phyloP scores from a whole-genome alignment of 202 grass and related monocot species.

The Dendrocalamus latiflorus region DNA sequence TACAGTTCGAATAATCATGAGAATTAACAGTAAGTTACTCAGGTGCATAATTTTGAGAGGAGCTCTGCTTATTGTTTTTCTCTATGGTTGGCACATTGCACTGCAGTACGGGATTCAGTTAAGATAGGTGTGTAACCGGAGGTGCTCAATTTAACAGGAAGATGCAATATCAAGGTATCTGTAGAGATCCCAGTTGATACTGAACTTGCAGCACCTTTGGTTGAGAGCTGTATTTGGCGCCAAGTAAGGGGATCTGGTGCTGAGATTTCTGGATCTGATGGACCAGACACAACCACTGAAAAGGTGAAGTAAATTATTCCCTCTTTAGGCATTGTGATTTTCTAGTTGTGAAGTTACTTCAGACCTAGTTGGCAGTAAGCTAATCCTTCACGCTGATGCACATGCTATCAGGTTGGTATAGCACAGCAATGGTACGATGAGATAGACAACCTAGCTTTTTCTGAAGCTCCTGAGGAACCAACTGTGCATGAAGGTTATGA shows the following conservation, averaged over 20 bases:
- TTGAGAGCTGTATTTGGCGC: slow-evolving; percentile 58
- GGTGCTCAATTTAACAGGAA: slow-evolving; percentile 53
- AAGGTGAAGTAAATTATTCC: slow-evolving; percentile 40
- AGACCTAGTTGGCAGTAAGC: neutral
- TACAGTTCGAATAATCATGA: neutral
- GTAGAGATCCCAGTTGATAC: slow-evolving; percentile 63
- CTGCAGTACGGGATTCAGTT: neutral
- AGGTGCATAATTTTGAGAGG: neutral
- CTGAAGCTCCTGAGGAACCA: slow-evolving; percentile 39
- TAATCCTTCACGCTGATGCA: neutral
- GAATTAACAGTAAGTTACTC: neutral
- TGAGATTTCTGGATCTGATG: slow-evolving; percentile 48
- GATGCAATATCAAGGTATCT: slow-evolving; percentile 59
- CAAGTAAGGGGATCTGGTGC: slow-evolving; percentile 81
- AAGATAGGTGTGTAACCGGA: slow-evolving; percentile 5
- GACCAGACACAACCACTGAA: slow-evolving; percentile 41
- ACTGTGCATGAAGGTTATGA: neutral
- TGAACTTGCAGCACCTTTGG: slow-evolving; percentile 60
- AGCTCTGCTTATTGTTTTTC: neutral
- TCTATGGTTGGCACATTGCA: neutral
- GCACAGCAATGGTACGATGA: slow-evolving; percentile 91
- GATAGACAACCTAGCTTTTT: slow-evolving; percentile 87
- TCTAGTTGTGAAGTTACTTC: neutral
- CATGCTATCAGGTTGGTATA: slow-evolving; percentile 56
- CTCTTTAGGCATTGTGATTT: neutral